These are phyloP conservation scores for Chlorella sp. DNA, from an alignment of 139 green algal genomes.

Conservation along the genomic window DNA sequence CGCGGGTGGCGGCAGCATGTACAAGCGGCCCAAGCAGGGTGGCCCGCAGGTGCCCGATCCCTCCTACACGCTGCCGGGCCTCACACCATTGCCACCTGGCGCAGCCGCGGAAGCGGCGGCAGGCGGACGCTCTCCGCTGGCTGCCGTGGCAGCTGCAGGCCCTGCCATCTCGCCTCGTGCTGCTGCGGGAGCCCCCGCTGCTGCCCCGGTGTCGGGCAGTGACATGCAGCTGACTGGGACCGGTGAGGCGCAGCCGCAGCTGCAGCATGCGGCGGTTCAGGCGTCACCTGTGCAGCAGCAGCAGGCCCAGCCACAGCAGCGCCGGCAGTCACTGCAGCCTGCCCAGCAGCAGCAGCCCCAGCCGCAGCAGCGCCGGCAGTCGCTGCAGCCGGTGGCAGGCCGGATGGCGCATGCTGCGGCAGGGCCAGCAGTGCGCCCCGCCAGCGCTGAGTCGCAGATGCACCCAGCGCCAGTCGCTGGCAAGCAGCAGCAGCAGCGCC, in stretches of 20 bases:
- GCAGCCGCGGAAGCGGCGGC: not conserved
- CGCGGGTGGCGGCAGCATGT: constrained; percentile 19
- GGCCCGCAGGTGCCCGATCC: not conserved
- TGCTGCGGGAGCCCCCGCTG: not conserved
- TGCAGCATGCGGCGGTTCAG: not conserved
- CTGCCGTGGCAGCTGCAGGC: not conserved
- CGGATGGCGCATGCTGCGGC: constrained; percentile 19
- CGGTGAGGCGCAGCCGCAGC: not conserved
- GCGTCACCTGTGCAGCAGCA: not conserved
- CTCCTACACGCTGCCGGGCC: constrained; percentile 15
- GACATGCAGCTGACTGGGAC: constrained; percentile 26
- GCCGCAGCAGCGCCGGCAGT: constrained; percentile 16
- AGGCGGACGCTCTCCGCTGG: not conserved
- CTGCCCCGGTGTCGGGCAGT: constrained; percentile 1
- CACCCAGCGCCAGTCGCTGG: not conserved
- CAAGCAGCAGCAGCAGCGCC: not conserved
- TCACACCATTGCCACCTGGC: not conserved
- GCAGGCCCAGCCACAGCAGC: not conserved
- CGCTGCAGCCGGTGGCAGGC: constrained; percentile 13
- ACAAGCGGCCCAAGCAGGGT: not conserved
- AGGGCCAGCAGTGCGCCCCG: constrained; percentile 2
- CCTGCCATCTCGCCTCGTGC: not conserved
- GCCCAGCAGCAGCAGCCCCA: not conserved
- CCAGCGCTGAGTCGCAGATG: constrained; percentile 27
- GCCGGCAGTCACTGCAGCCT: not conserved